Base-by-base conservation (phyloP, 352 stramenopile genomes). In the Peronosclerospora sorghi region DNA sequence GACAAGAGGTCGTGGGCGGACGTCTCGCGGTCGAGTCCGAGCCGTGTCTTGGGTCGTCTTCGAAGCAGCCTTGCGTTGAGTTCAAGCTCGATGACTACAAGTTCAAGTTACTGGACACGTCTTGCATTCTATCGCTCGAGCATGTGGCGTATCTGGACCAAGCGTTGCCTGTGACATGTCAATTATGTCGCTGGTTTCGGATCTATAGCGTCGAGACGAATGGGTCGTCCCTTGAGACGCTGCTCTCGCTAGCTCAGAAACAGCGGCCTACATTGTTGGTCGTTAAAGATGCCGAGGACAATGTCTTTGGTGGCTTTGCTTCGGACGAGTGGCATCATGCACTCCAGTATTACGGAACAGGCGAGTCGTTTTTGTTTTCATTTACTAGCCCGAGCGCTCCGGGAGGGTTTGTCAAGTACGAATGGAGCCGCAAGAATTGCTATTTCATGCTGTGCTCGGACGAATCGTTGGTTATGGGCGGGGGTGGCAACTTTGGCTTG, bases 371-470 rank as follows among this genome's bases (percentile, higher is more conserved):
- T 41, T 50, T 96, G n/a, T 96, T 95, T 54, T 69, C 79, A 0
- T 92, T 95, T 40, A 62, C 66, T 14, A 74, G 56, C 41, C 28
- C 42, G 18, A 62, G 51, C 19, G 40, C 48, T 24, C 51, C 51
- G 24, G 42, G 53, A 14, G 57, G 45, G 10, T 88, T 95, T 40
- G 59, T 66, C 8, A 88, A 86, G 43, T 93, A 89, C 37, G 53
- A 79, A 30, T 95, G 83, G 79, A 94, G 80, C 26, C 75, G 84
- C 14, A 77, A 81, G 39, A 96, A 95, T 63, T 86, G 72, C 49
- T 95, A 95, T 53, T 95, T 94, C 35, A 83, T 90, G 73, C 64
- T 96, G 17, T 92, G 80, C 56, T 94, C 80, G 13, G 81, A 95
- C 9, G 80, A 94, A 42, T 93, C 83, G 26, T 63, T 96, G 28